phyloP scores from a whole-genome alignment of 345 rosid genomes.

The Bruguiera gymnorhiza region DNA sequence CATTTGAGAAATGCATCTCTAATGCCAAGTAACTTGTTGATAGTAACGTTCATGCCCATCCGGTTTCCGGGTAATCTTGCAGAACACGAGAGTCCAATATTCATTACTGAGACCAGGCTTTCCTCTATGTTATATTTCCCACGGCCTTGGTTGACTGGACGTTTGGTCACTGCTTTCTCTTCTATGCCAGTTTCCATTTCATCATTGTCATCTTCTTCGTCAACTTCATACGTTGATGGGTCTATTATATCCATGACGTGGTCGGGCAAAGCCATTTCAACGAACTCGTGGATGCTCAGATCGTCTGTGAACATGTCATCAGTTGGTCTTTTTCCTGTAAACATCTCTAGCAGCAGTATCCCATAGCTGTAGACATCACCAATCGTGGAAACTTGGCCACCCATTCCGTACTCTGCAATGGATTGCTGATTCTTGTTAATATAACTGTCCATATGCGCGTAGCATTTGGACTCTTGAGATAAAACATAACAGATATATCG shows the following conservation, averaged over 20 bases:
- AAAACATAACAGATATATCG: too few relatives aligned
- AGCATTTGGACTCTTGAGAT: too few relatives aligned
- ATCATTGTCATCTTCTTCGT: background rate
- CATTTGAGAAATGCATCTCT: constrained; percentile 14
- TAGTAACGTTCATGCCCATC: constrained; percentile 13
- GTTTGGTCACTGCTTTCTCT: background rate
- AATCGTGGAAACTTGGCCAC: constrained; percentile 1
- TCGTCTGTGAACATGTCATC: constrained; percentile 1
- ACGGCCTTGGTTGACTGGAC: background rate
- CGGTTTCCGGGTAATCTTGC: constrained; percentile 7
- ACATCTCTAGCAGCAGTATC: constrained; percentile 13
- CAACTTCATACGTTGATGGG: background rate
- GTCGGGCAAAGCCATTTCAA: constrained; percentile 19
- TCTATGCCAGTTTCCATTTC: background rate
- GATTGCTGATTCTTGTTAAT: background rate
- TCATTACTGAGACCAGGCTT: constrained; percentile 18
- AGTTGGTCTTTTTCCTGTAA: constrained; percentile 19
- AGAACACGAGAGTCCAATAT: constrained; percentile 26
- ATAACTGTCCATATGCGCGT: background rate
- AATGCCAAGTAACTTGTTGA: constrained; percentile 16
- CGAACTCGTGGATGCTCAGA: constrained; percentile 9
- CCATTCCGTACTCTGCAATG: constrained; percentile 12
- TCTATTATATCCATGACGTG: constrained; percentile 8
- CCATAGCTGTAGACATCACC: constrained; percentile 18
- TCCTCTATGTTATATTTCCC: background rate